A percentile compares a stretch with the other conserved stretches of the same genome.
phyloP scores from a whole-genome alignment of 208 protist genomes.

The Angomonas deanei region DNA sequence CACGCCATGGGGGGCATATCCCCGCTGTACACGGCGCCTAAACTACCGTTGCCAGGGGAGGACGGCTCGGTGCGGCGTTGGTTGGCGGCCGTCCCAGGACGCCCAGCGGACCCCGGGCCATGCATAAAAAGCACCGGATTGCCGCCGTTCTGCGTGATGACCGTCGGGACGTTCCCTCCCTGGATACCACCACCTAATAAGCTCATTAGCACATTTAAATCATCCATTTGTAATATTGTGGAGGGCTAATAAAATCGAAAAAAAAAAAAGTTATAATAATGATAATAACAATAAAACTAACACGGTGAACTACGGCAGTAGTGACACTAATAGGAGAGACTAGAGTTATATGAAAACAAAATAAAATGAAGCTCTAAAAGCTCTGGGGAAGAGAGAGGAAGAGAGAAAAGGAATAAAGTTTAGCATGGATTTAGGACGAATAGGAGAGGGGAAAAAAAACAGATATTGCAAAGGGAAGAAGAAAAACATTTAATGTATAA shows the following conservation, averaged over 20 bases:
- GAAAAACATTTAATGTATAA: background rate
- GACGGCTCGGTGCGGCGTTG: background rate
- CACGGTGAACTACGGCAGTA: too few species aligned
- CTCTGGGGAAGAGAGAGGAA: too few species aligned
- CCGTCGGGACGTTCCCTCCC: background rate
- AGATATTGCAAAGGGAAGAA: conserved; percentile 2
- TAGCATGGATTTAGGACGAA: background rate
- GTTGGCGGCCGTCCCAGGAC: background rate
- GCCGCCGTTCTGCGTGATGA: background rate
- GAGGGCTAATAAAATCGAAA: background rate
- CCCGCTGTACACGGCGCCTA: conserved; percentile 48
- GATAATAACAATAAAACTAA: too few species aligned
- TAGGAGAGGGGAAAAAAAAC: background rate
- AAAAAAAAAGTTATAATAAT: background rate
- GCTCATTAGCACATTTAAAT: background rate
- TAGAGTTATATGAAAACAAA: background rate
- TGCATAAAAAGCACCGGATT: background rate
- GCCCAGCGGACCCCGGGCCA: background rate
- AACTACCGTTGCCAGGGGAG: background rate
- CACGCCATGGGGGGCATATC: conserved; percentile 52
- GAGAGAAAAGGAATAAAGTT: background rate
- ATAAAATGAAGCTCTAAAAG: background rate
- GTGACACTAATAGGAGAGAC: too few species aligned
- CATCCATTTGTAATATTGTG: background rate
- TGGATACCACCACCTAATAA: background rate